Percentiles rank a stretch among this genome's conserved stretches.
These are phyloP conservation scores for Microdochium nivale DNA, from an alignment of 2,329 filamentous ascomycete species.

Conservation along the genomic window DNA sequence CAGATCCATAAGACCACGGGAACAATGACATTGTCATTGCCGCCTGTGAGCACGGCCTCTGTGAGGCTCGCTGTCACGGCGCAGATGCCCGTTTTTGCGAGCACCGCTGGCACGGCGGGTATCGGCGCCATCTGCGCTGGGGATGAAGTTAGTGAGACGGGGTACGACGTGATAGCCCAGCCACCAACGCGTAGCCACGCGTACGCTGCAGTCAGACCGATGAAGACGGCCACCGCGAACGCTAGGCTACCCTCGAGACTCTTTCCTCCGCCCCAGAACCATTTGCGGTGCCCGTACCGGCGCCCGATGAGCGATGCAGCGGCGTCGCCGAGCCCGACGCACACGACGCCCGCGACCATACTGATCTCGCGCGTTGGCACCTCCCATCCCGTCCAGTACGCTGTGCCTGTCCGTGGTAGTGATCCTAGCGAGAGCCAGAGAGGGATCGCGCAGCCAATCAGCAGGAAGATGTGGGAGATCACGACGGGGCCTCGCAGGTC, in stretches of 20 bases:
- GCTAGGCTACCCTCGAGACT: constrained; percentile 81
- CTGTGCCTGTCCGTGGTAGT: constrained; percentile 45
- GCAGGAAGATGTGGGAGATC: constrained; percentile 89
- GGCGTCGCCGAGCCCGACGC: constrained; percentile 91
- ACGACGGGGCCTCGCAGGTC: constrained; percentile 92
- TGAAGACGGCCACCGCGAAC: constrained; percentile 71
- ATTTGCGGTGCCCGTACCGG: constrained; percentile 78
- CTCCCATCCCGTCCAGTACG: constrained; percentile 65
- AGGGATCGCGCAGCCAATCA: constrained; percentile 91
- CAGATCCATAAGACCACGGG: constrained; percentile 89
- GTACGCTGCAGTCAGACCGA: constrained; percentile 62
- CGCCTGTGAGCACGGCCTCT: constrained; percentile 89
- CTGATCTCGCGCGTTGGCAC: constrained; percentile 65
- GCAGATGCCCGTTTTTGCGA: constrained; percentile 59
- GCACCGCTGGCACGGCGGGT: background rate
- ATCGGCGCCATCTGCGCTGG: constrained; percentile 23
- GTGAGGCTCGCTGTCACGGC: constrained; percentile 79
- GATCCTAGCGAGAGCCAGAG: constrained; percentile 81
- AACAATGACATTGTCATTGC: constrained; percentile 97
- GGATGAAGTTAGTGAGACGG: constrained; percentile 41
- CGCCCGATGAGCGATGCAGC: constrained; percentile 85
- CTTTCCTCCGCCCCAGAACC: constrained; percentile 96
- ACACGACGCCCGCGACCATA: constrained; percentile 88
- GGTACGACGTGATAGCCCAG: constrained; percentile 60
- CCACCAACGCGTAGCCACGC: constrained; percentile 69